Conservation (phyloP, 257 asterid genomes). For the Agastache rugosa region DNA sequence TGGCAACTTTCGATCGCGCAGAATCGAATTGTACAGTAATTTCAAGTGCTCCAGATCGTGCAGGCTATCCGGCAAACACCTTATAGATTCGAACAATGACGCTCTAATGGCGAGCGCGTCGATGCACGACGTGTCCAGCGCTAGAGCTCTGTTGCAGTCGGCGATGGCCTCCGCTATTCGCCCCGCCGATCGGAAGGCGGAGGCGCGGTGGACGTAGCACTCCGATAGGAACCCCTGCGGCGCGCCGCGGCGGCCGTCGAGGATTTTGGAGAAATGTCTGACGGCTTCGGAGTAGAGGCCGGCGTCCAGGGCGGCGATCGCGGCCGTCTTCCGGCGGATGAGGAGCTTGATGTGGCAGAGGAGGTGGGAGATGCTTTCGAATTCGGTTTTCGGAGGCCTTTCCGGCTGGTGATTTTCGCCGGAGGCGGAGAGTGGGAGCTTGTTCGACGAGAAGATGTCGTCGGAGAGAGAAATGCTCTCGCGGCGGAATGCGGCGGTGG, state of each 20-base stretch:
- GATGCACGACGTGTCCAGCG: slow-evolving; percentile 78
- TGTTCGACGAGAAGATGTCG: slow-evolving; percentile 65
- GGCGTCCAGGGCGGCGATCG: slow-evolving; percentile 71
- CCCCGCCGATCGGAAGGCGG: slow-evolving; percentile 62
- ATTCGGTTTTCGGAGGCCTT: slow-evolving; percentile 55
- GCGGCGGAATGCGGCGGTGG: slow-evolving; percentile 70
- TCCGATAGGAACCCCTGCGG: slow-evolving; percentile 71
- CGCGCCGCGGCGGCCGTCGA: slow-evolving; percentile 79
- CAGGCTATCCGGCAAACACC: slow-evolving; percentile 89
- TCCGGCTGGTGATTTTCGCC: slow-evolving; percentile 44
- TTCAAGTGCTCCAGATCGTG: slow-evolving; percentile 95
- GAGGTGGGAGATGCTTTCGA: slow-evolving; percentile 65
- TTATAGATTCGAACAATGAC: slow-evolving; percentile 64
- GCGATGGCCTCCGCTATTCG: slow-evolving; percentile 74
- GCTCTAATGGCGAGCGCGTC: slow-evolving; percentile 80
- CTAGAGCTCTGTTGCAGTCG: slow-evolving; percentile 75
- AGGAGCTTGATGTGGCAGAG: slow-evolving; percentile 72
- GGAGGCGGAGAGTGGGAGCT: slow-evolving; percentile 51
- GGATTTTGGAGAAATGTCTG: slow-evolving; percentile 72
- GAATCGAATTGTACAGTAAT: slow-evolving; percentile 75
- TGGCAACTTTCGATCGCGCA: slow-evolving; percentile 71
- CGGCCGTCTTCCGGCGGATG: slow-evolving; percentile 75
- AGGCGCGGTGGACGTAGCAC: slow-evolving; percentile 67
- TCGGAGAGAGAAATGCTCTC: slow-evolving; percentile 79
- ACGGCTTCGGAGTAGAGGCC: slow-evolving; percentile 69